Conservation (phyloP, 2,329 filamentous ascomycete species). For the Beauveria bassiana region DNA sequence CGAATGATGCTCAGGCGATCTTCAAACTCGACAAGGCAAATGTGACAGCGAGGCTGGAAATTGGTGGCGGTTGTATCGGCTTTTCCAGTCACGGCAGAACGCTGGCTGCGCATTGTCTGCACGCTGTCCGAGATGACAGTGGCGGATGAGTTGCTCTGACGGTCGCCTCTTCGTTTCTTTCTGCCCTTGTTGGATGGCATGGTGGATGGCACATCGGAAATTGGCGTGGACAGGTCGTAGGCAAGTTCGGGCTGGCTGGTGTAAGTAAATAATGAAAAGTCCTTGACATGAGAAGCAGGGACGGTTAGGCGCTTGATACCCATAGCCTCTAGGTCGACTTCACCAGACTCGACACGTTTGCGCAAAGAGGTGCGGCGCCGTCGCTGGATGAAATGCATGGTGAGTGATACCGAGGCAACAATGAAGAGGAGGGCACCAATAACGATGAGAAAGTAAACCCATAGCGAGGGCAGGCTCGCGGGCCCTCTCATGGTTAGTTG, state of each 20-base stretch:
- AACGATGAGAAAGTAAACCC: slow-evolving; percentile 70
- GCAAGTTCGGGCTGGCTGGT: slow-evolving; percentile 42
- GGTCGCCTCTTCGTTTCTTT: slow-evolving; percentile 23
- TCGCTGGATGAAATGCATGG: slow-evolving; percentile 72
- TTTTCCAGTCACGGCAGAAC: slow-evolving; percentile 27
- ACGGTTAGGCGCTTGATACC: slow-evolving; percentile 79
- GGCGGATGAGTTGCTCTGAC: slow-evolving; percentile 22
- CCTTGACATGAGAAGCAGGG: slow-evolving; percentile 60
- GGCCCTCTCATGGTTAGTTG: slow-evolving; percentile 41
- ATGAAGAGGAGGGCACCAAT: slow-evolving; percentile 63
- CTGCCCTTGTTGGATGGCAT: slow-evolving; percentile 23
- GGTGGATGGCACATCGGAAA: slow-evolving; percentile 22
- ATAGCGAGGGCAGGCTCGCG: slow-evolving; percentile 59
- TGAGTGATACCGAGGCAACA: slow-evolving; percentile 56
- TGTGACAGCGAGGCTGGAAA: slow-evolving; percentile 78
- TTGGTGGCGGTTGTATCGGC: slow-evolving; percentile 41
- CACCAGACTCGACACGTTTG: slow-evolving; percentile 64
- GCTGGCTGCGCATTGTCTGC: slow-evolving; percentile 29
- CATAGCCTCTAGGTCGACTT: slow-evolving; percentile 78
- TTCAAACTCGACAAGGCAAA: slow-evolving; percentile 78
- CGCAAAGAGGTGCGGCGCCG: slow-evolving; percentile 60
- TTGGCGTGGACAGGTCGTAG: slow-evolving; percentile 29
- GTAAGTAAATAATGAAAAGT: slow-evolving; percentile 75
- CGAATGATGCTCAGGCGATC: slow-evolving; percentile 65
- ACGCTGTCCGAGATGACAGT: slow-evolving; percentile 16